Evolutionary conservation across 2,329 filamentous ascomycete genomes (phyloP).

Genomic region (Diaporthe ilicicola): DNA sequence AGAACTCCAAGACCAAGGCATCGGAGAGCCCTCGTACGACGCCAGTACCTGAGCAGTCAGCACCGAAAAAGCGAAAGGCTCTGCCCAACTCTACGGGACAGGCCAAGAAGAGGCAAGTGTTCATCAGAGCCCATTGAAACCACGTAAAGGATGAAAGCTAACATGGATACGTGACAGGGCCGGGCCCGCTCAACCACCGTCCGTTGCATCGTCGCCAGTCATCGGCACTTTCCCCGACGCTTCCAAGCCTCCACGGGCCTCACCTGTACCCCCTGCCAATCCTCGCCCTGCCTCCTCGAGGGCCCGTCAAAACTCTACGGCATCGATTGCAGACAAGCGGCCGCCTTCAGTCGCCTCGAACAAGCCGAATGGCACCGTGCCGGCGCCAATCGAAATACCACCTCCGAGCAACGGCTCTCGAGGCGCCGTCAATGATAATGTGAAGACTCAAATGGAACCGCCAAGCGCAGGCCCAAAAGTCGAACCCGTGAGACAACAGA

Average conservation of each 20-base stretch:
- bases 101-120: conserved; percentile 78
- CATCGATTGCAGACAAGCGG: conserved; percentile 65
- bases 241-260: conserved; percentile 59
- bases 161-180: conserved; percentile 40
- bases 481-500: conserved; percentile 36
- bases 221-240: conserved; percentile 73
- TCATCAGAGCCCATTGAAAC: conserved; percentile 6
- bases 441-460: conserved; percentile 59
- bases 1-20: conserved; percentile 64
- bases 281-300: conserved; percentile 74
- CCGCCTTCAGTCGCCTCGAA: conserved; percentile 69
- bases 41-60: conserved; percentile 65
- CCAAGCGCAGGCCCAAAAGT: conserved; percentile 48
- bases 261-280: conserved; percentile 65
- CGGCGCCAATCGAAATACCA: conserved; percentile 47
- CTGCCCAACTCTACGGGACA: conserved; percentile 72
- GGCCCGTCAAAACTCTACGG: conserved; percentile 78
- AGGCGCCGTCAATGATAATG: conserved; percentile 50
- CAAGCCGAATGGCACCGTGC: conserved; percentile 64
- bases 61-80: conserved; percentile 76
- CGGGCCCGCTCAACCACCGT: conserved; percentile 62
- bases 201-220: conserved; percentile 79
- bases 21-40: conserved; percentile 73
- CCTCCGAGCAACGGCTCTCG: conserved; percentile 42
- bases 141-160: conserved; percentile 40